A percentile compares a stretch with the other conserved stretches of the same genome.
Evolutionary conservation across 345 rosid species (phyloP).

Genomic region (Camelina laxa): DNA sequence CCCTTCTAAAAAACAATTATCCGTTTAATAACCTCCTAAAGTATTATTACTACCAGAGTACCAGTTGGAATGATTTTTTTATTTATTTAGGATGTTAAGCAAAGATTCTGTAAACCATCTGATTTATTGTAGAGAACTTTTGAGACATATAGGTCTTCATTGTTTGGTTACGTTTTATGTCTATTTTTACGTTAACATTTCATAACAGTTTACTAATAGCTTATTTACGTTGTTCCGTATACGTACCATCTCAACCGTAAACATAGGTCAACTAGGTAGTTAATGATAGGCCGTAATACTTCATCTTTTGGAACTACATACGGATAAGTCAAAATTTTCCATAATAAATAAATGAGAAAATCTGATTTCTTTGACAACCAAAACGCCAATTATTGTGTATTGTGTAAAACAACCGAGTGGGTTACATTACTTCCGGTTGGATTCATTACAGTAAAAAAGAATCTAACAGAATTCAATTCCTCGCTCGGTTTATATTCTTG

Average conservation of each 20-base stretch:
- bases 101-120: too few relatives aligned
- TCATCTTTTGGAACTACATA: slow-evolving; percentile 21
- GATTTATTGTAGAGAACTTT: too few relatives aligned
- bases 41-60: too few relatives aligned
- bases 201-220: too few relatives aligned
- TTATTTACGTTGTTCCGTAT: neutral
- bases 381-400: slow-evolving; percentile 10
- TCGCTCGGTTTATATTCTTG: slow-evolving; percentile 6
- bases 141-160: too few relatives aligned
- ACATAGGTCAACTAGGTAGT: slow-evolving; percentile 23
- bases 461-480: neutral
- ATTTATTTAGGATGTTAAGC: too few relatives aligned
- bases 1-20: too few relatives aligned
- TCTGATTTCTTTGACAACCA: slow-evolving; percentile 5
- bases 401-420: neutral
- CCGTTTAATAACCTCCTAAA: too few relatives aligned
- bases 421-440: neutral
- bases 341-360: neutral
- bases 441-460: neutral
- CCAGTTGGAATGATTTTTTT: too few relatives aligned
- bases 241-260: neutral
- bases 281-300: slow-evolving; percentile 15
- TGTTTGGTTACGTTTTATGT: too few relatives aligned
- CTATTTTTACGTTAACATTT: too few relatives aligned
- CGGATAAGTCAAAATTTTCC: slow-evolving; percentile 9